phyloP scores from a whole-genome alignment of 225 moss, liverwort and hornwort species.

The Physcomitrellopsis africana region DNA sequence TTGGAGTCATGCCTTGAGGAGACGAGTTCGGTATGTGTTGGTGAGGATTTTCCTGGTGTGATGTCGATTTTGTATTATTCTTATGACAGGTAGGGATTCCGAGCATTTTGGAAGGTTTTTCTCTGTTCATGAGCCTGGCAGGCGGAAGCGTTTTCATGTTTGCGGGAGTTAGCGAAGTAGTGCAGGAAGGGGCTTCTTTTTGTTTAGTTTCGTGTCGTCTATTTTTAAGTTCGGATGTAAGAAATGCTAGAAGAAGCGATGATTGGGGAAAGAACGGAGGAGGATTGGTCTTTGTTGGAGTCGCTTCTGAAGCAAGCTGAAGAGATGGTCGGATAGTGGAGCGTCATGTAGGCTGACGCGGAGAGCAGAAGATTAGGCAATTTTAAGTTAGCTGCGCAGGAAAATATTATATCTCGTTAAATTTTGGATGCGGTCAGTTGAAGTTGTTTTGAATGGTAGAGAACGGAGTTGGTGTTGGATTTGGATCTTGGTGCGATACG shows the following conservation, averaged over 20 bases:
- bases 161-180: too few species aligned
- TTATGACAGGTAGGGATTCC: too few species aligned
- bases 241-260: too few species aligned
- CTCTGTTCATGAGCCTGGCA: too few species aligned
- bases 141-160: too few species aligned
- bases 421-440: background rate
- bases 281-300: too few species aligned
- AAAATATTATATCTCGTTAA: background rate
- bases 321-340: background rate
- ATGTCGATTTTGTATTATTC: background rate
- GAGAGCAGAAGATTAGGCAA: background rate
- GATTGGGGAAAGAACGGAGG: too few species aligned
- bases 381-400: background rate
- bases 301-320: too few species aligned
- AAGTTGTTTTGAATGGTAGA: conserved; percentile 18
- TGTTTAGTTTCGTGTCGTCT: background rate
- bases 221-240: background rate
- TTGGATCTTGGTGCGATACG: conserved; percentile 30
- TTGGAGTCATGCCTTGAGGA: background rate
- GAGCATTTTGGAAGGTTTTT: background rate
- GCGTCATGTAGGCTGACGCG: background rate
- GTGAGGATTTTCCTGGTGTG: background rate
- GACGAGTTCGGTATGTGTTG: background rate
- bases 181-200: background rate
- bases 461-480: background rate